Evolutionary conservation across 768 basidiomycete species (phyloP), one percentile per base, ranked within the genome.

Genomic region (Boletus subparvulus): DNA sequence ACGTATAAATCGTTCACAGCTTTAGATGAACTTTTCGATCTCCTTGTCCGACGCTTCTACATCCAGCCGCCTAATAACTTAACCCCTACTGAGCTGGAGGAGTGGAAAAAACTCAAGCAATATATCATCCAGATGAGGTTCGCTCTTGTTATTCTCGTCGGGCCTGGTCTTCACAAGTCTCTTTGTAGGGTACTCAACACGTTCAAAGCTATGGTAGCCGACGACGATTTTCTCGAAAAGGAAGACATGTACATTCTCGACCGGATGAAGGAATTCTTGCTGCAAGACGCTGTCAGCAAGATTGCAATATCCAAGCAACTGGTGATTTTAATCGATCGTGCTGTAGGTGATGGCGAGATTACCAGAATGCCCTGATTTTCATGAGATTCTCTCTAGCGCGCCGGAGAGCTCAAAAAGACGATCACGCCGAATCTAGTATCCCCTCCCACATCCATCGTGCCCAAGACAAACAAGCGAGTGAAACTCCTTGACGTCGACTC

Each of bases 1-100:
- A 97, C 96, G 1, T 97, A 92, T 79, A 92, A 94, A 67, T 94
- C 93, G 1, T 98, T 98, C 72, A 92, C 91, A 16, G 87, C 86
- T 6, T 77, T 90, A 44, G 83, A 90, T 54, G 87, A 93, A 47
- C 75, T 98, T 10, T 87, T 96, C 52, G 86, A 93, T 55, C 78
- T 89, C 17, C 84, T 98, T 19, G 81, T 90, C 8, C 78, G 82
- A 43, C 85, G 96, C 17, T 98, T 94, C 74, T 79, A 81, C 63
- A 87, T 94, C 28, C 78, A 83, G 47, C 80, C 90, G 24, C 96
- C 94, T 0, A 78, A 81, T 6, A 85, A 81, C 7, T 67, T 98
- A 37, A 79, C 75, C 10, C 72, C 77, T 1, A 63, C 76, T 6
- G 88, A 99, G 70, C 69, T 78, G 37, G 81, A 84, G 46, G 85